phyloP scores from a whole-genome alignment of 108 stramenopile genomes.

The Licmophora abbreviata region DNA sequence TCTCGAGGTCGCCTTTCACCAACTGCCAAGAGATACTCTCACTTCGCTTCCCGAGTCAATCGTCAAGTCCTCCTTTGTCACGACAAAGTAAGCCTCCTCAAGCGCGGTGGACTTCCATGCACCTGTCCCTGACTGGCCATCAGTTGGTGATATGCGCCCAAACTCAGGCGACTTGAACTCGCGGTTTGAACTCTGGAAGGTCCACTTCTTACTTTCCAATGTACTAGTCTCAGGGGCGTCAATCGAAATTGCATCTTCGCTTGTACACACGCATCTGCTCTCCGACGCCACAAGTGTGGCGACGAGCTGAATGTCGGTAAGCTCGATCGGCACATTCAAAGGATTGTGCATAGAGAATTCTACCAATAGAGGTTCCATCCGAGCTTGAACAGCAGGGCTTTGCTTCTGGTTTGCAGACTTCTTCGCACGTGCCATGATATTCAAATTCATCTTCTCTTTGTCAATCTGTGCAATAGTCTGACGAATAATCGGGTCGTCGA shows the following conservation, averaged over 20 bases:
- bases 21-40: constrained; percentile 40
- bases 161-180: constrained; percentile 52
- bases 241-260: constrained; percentile 49
- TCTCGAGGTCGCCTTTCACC: constrained; percentile 65
- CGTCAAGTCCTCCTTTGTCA: constrained; percentile 43
- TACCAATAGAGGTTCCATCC: constrained; percentile 64
- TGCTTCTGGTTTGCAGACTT: constrained; percentile 27
- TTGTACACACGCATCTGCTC: constrained; percentile 40
- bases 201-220: constrained; percentile 27
- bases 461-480: constrained; percentile 64
- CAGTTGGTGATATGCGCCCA: constrained; percentile 33
- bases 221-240: constrained; percentile 7
- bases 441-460: constrained; percentile 50
- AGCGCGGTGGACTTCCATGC: constrained; percentile 21
- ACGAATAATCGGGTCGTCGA: constrained; percentile 48
- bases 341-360: constrained; percentile 59
- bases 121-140: constrained; percentile 10
- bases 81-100: constrained; percentile 64
- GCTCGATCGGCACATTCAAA: constrained; percentile 42
- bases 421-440: constrained; percentile 48
- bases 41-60: constrained; percentile 29
- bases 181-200: constrained; percentile 54
- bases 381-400: constrained; percentile 43
- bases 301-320: constrained; percentile 66
- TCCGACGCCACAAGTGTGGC: constrained; percentile 34